Conservation (phyloP, 2,329 filamentous ascomycete genomes). For the Fusarium albidum region DNA sequence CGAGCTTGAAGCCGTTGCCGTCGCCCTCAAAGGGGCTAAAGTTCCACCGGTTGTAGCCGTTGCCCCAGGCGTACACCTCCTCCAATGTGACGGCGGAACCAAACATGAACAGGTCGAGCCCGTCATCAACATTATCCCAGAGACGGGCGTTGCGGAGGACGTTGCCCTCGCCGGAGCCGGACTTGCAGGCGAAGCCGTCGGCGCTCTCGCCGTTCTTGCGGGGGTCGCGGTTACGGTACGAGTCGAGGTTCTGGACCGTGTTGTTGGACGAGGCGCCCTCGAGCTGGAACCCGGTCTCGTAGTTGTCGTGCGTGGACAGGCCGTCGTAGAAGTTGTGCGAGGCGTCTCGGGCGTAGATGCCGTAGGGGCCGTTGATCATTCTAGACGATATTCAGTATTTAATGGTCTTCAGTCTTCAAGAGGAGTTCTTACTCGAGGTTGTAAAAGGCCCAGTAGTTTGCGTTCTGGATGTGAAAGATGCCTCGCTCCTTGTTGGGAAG, state of each 20-base stretch:
- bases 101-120: slow-evolving; percentile 47
- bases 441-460: slow-evolving; percentile 56
- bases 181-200: slow-evolving; percentile 58
- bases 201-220: slow-evolving; percentile 61
- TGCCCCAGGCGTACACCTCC: slow-evolving; percentile 55
- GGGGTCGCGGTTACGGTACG: slow-evolving; percentile 55
- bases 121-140: slow-evolving; percentile 61
- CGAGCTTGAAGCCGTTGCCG: slow-evolving; percentile 59
- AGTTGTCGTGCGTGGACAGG: slow-evolving; percentile 49
- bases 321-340: slow-evolving; percentile 49
- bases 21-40: slow-evolving; percentile 54
- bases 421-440: slow-evolving; percentile 44
- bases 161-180: slow-evolving; percentile 56
- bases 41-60: slow-evolving; percentile 55
- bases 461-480: slow-evolving; percentile 55
- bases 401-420: too few species aligned
- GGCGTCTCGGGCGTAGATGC: slow-evolving; percentile 46
- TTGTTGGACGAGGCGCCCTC: slow-evolving; percentile 46
- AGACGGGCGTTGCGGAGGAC: slow-evolving; percentile 53
- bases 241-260: slow-evolving; percentile 53
- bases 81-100: slow-evolving; percentile 52
- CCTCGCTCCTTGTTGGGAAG: slow-evolving; percentile 53
- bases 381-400: not conserved
- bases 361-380: slow-evolving; percentile 49
- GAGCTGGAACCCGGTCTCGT: slow-evolving; percentile 49